These are phyloP conservation scores for Colletotrichum sp. DNA, from an alignment of 2,329 filamentous ascomycete species.

Conservation along the genomic window DNA sequence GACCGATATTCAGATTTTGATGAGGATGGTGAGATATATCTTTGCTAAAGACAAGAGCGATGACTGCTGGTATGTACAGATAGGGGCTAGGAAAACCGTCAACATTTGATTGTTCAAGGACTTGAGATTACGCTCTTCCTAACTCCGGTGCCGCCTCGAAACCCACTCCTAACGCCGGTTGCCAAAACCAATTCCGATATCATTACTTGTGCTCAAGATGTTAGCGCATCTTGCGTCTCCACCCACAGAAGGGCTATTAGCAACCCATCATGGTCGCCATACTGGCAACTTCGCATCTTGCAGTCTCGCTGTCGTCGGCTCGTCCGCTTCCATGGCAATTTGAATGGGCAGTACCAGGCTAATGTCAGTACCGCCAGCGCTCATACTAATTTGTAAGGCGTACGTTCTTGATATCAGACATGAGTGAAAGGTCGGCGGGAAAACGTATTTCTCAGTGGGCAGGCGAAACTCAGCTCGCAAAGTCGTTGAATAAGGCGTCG, in stretches of 20 bases:
- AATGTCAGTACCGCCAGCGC: slow-evolving; percentile 44
- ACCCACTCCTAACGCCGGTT: not conserved
- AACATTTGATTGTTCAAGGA: accelerated
- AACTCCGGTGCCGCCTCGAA: not conserved
- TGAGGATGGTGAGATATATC: not conserved
- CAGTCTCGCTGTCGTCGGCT: not conserved
- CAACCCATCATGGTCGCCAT: not conserved
- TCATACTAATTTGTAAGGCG: slow-evolving; percentile 50
- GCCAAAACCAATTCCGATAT: not conserved
- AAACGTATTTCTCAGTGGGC: slow-evolving; percentile 50
- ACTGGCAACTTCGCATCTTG: not conserved
- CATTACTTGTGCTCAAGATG: not conserved
- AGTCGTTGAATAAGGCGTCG: slow-evolving; percentile 36
- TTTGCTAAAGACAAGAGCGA: not conserved
- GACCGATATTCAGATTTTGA: not conserved
- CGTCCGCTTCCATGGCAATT: slow-evolving; percentile 46
- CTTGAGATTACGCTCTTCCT: not conserved
- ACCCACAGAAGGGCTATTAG: not conserved
- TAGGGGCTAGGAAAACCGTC: not conserved
- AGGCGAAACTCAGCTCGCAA: slow-evolving; percentile 53
- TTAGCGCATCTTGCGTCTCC: not conserved
- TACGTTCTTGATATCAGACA: slow-evolving; percentile 62
- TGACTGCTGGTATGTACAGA: not conserved
- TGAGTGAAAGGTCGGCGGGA: slow-evolving; percentile 62
- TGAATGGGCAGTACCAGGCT: slow-evolving; percentile 55